These are phyloP conservation scores for Candida sp. DNA, from an alignment of 1,139 yeast genomes.

Conservation along the genomic window DNA sequence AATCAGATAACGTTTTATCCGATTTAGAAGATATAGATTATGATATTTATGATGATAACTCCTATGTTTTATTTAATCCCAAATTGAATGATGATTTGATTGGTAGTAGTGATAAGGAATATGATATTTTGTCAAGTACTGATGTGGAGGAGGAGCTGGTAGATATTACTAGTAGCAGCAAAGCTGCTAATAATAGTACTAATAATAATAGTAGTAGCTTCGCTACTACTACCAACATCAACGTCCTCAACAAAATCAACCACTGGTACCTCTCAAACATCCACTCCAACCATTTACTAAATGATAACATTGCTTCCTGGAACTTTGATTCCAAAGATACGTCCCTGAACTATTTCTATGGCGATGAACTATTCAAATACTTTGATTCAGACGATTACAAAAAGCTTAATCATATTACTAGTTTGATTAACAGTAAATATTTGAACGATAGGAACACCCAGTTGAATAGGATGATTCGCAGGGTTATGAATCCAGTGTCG, in stretches of 20 bases:
- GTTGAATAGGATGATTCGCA: not conserved
- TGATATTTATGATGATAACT: slow-evolving; percentile 25
- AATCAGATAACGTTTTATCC: slow-evolving; percentile 12
- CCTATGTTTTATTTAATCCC: slow-evolving; percentile 45
- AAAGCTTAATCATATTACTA: slow-evolving; percentile 24
- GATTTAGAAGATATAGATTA: slow-evolving; percentile 13
- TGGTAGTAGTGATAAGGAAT: slow-evolving; percentile 6
- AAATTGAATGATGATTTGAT: slow-evolving; percentile 25
- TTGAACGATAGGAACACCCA: slow-evolving; percentile 7
- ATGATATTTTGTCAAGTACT: not conserved
- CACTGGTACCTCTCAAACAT: slow-evolving; percentile 17
- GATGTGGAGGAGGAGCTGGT: not conserved
- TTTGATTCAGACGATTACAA: slow-evolving; percentile 23
- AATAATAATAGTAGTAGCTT: no score
- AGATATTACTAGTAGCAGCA: slow-evolving; percentile 1
- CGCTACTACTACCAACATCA: no score
- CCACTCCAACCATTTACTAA: slow-evolving; percentile 15
- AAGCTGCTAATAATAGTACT: not conserved
- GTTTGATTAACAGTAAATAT: slow-evolving; percentile 16
- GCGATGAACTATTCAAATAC: slow-evolving; percentile 29
- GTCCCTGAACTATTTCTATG: slow-evolving; percentile 23
- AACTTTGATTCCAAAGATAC: slow-evolving; percentile 33
- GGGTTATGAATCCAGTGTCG: not conserved
- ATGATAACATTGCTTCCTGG: slow-evolving; percentile 46
- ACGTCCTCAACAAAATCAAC: slow-evolving; percentile 20